Conservation (phyloP, 345 rosid species). For the Cardiospermum halicacabum region DNA sequence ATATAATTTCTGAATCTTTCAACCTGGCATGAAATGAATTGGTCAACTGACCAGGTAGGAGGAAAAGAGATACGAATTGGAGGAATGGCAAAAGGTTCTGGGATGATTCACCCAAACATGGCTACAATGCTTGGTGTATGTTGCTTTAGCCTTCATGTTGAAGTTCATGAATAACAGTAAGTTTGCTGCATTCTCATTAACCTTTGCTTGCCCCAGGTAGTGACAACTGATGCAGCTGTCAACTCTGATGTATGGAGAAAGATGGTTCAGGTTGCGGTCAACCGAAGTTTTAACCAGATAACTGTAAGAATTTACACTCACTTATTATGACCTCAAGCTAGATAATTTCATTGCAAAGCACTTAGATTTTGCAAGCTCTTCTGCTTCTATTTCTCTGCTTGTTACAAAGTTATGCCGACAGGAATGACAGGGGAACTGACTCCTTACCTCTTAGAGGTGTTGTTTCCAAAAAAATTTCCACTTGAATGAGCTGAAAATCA, state of each 20-base stretch:
- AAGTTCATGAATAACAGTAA: background rate
- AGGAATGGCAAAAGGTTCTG: conserved; percentile 98
- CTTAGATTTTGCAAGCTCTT: background rate
- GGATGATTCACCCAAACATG: conserved; percentile 99
- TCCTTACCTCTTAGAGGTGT: background rate
- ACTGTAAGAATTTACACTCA: conserved; percentile 50
- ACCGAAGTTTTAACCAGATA: conserved; percentile 94
- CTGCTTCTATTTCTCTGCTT: background rate
- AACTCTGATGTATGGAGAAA: conserved; percentile 85
- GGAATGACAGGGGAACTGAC: background rate
- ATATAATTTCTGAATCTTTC: background rate
- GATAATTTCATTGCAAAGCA: background rate
- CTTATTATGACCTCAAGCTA: conserved; percentile 1
- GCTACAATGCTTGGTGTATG: conserved; percentile 96
- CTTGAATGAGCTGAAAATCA: too few species aligned
- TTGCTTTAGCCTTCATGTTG: conserved; percentile 21
- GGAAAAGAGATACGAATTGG: conserved; percentile 65
- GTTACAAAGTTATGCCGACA: background rate
- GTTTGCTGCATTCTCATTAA: conserved; percentile 9
- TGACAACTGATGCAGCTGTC: conserved; percentile 85
- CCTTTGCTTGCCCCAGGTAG: conserved; percentile 49
- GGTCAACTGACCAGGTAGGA: conserved; percentile 55
- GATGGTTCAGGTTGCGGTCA: conserved; percentile 80
- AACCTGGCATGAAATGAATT: background rate
- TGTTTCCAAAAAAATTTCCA: too few species aligned